Conservation (phyloP, 2,329 filamentous ascomycete genomes). For the Hymenoscyphus fructigenus region DNA sequence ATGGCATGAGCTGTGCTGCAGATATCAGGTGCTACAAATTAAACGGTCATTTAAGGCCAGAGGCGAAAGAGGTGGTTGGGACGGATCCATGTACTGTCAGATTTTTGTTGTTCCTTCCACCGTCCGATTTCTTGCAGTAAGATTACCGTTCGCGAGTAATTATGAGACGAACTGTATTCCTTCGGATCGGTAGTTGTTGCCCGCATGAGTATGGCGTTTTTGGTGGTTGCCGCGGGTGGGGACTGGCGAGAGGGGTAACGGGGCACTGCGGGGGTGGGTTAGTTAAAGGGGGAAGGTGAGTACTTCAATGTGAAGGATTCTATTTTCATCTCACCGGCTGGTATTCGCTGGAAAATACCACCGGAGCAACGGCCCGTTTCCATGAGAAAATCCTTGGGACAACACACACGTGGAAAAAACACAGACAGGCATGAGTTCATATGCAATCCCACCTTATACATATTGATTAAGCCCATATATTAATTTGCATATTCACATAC, state of each 20-base stretch:
- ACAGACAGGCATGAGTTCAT: background rate
- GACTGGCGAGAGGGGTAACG: background rate
- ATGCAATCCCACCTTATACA: background rate
- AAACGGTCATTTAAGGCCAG: background rate
- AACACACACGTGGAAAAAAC: background rate
- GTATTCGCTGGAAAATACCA: background rate
- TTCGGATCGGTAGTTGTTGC: slow-evolving; percentile 2
- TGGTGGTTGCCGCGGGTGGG: background rate
- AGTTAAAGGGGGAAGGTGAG: background rate
- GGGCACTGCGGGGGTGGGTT: too few species aligned
- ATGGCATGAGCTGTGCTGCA: background rate
- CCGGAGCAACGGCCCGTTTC: background rate
- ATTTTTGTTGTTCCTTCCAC: background rate
- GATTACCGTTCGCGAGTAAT: background rate
- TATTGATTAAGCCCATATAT: background rate
- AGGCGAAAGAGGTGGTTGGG: background rate
- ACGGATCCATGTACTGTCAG: background rate
- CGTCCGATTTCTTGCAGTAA: slow-evolving; percentile 1
- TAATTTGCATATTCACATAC: background rate
- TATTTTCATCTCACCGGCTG: background rate
- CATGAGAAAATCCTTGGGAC: background rate
- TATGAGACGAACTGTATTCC: background rate
- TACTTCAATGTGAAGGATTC: background rate
- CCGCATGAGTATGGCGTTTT: background rate
- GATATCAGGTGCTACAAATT: background rate